A percentile compares a stretch with the other conserved stretches of the same genome.
phyloP scores from a whole-genome alignment of 2,329 filamentous ascomycete genomes.

The Aspergillus latus region DNA sequence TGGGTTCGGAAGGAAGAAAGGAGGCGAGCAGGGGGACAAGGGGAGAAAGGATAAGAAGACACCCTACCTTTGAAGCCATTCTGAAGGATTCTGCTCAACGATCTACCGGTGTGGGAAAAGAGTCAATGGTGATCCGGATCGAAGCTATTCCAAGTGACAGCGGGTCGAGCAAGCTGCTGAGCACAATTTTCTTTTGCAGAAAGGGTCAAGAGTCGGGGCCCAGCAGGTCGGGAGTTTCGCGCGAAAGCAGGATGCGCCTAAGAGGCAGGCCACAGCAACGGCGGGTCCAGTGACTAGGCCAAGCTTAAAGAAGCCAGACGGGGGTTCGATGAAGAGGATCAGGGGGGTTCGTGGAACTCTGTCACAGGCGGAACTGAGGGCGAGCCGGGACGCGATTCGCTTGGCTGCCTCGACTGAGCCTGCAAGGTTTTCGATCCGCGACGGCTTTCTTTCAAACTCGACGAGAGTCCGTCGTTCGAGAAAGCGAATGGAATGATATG shows the following conservation, averaged over 20 bases:
- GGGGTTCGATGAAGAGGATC: slow-evolving; percentile 18
- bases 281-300: slow-evolving; percentile 31
- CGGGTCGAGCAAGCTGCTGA: slow-evolving; percentile 22
- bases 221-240: slow-evolving; percentile 29
- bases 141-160: slow-evolving; percentile 27
- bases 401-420: background rate
- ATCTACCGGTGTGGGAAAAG: slow-evolving; percentile 13
- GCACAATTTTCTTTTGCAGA: slow-evolving; percentile 30
- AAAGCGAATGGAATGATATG: slow-evolving; percentile 5
- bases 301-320: slow-evolving; percentile 29
- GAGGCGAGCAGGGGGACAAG: slow-evolving; percentile 5
- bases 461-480: slow-evolving; percentile 11
- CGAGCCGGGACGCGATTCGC: slow-evolving; percentile 1
- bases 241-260: slow-evolving; percentile 26
- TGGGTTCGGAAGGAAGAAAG: slow-evolving; percentile 12
- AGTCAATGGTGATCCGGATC: slow-evolving; percentile 18
- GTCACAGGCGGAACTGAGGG: slow-evolving; percentile 18
- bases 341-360: slow-evolving; percentile 25
- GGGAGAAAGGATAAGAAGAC: slow-evolving; percentile 4
- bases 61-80: slow-evolving; percentile 34
- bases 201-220: slow-evolving; percentile 29
- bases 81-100: slow-evolving; percentile 18
- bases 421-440: background rate
- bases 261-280: slow-evolving; percentile 27
- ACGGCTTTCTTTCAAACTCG: background rate